Conservation (phyloP, 2,329 filamentous ascomycete species). For the Alternaria gansuensis region DNA sequence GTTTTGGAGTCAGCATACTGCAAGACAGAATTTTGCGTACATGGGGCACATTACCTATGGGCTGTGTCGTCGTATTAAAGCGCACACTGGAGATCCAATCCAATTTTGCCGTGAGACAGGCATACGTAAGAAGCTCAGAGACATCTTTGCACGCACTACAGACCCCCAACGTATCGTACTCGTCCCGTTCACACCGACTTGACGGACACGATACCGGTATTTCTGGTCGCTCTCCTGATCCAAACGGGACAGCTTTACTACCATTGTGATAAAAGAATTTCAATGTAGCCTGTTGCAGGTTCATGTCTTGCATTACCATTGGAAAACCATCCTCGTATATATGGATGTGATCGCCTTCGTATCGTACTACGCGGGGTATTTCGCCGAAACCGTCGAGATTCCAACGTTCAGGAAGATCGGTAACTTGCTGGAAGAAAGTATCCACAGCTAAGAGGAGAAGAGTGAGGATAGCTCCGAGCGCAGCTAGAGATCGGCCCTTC, state of each 20-base stretch:
- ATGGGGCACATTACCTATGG: background rate
- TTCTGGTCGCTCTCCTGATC: slow-evolving; percentile 11
- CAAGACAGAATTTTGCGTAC: background rate
- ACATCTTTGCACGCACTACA: slow-evolving; percentile 34
- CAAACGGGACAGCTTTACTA: slow-evolving; percentile 14
- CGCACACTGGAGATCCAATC: slow-evolving; percentile 25
- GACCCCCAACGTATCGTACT: slow-evolving; percentile 31
- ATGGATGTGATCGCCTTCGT: slow-evolving; percentile 12
- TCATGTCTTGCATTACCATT: background rate
- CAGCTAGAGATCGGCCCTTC: slow-evolving; percentile 26
- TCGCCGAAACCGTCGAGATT: slow-evolving; percentile 2
- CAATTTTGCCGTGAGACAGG: slow-evolving; percentile 20
- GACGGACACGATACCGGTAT: slow-evolving; percentile 30
- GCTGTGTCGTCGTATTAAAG: background rate
- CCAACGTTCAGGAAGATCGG: slow-evolving; percentile 37
- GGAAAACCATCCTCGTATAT: slow-evolving; percentile 15
- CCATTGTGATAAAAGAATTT: slow-evolving; percentile 20
- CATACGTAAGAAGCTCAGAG: slow-evolving; percentile 24
- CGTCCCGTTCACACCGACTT: slow-evolving; percentile 32
- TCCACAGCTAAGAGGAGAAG: slow-evolving; percentile 22
- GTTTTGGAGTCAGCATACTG: background rate
- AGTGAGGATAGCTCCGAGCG: slow-evolving; percentile 17
- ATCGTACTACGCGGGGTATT: slow-evolving; percentile 10
- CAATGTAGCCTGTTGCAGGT: slow-evolving; percentile 1
- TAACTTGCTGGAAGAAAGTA: slow-evolving; percentile 45